These are phyloP conservation scores for Paramecium biaurelia DNA, from an alignment of 73 alveolate species.

Conservation along the genomic window DNA sequence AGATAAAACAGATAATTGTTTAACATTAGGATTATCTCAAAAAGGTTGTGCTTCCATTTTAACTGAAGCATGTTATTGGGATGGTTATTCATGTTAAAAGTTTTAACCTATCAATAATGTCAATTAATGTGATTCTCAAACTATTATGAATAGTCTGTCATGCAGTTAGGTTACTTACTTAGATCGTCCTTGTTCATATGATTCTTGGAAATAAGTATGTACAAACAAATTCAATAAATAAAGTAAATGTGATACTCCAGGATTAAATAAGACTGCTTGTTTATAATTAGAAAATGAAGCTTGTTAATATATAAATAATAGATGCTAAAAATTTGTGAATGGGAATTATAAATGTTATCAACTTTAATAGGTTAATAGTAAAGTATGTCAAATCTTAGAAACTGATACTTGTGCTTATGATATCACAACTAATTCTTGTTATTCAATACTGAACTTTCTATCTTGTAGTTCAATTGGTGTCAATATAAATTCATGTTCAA, in stretches of 20 bases:
- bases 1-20: neutral
- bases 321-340: neutral
- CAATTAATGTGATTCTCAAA: neutral
- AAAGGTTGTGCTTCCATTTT: neutral
- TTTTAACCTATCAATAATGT: neutral
- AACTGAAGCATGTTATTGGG: constrained; percentile 3
- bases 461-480: constrained; percentile 33
- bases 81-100: neutral
- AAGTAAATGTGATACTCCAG: neutral
- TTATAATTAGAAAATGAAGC: neutral
- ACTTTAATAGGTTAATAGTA: neutral
- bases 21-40: neutral
- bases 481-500: neutral
- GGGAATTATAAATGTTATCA: neutral
- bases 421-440: neutral
- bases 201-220: neutral
- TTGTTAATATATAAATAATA: neutral
- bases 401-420: constrained; percentile 39
- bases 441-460: neutral
- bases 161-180: neutral
- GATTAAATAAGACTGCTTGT: constrained; percentile 30
- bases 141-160: neutral
- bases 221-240: neutral
- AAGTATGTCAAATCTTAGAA: neutral
- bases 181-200: neutral